Percentiles rank a stretch among this genome's conserved stretches.
These are phyloP conservation scores for Senecio squalidus DNA, from an alignment of 140 eudicot species.

Conservation along the genomic window DNA sequence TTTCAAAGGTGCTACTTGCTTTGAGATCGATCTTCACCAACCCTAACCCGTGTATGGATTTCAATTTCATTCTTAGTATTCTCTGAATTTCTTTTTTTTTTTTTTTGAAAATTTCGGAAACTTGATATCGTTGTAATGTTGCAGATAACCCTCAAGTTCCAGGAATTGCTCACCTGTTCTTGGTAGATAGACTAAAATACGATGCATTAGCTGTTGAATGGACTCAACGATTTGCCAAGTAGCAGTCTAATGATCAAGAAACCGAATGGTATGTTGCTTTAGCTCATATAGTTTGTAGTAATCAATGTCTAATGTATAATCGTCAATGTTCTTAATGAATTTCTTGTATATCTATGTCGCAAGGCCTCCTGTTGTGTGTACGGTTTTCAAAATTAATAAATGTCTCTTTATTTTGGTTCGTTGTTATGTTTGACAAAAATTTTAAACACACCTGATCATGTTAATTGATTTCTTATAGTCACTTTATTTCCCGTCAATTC, in stretches of 20 bases:
- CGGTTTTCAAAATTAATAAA: too few relatives aligned
- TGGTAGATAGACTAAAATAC: constrained; percentile 71
- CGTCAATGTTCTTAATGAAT: neutral
- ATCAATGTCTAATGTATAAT: neutral
- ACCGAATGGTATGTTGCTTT: constrained; percentile 15
- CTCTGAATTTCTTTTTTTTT: neutral
- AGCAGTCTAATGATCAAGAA: neutral
- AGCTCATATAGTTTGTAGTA: constrained; percentile 5
- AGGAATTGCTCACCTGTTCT: constrained; percentile 70
- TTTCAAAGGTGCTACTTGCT: constrained; percentile 76
- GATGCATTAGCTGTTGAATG: constrained; percentile 85
- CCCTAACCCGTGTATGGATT: constrained; percentile 76
- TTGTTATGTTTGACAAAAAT: too few relatives aligned
- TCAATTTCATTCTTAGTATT: neutral
- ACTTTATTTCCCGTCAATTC: too few relatives aligned
- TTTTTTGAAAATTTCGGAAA: neutral
- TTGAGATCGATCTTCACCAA: constrained; percentile 72
- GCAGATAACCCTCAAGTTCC: constrained; percentile 87
- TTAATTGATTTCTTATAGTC: too few relatives aligned
- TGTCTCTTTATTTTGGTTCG: too few relatives aligned
- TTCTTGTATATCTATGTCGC: neutral
- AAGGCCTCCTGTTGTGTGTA: too few relatives aligned
- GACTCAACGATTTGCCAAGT: constrained; percentile 87
- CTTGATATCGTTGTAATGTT: constrained; percentile 8
- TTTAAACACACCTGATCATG: too few relatives aligned